These are phyloP conservation scores for Darksidea phi DNA, from an alignment of 495 filamentous ascomycete species.

Conservation along the genomic window DNA sequence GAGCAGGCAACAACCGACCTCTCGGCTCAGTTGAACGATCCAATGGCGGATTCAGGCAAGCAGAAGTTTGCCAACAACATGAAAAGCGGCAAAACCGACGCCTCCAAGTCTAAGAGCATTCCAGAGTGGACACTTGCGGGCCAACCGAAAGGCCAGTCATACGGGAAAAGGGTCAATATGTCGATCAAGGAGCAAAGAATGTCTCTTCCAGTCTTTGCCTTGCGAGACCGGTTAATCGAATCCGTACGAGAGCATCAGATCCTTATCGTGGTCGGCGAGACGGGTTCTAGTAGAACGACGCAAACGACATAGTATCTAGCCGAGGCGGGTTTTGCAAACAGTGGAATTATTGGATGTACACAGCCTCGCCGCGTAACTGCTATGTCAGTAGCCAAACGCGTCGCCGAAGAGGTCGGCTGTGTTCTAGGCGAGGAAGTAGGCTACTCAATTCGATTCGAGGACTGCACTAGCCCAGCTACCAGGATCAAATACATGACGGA, in stretches of 20 bases:
- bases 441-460: conserved; percentile 97
- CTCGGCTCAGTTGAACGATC: conserved; percentile 93
- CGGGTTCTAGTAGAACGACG: conserved; percentile 94
- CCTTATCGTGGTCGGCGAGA: conserved; percentile 95
- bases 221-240: conserved; percentile 82
- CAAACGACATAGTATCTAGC: conserved; percentile 93
- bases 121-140: conserved; percentile 80
- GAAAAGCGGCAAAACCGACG: conserved; percentile 58
- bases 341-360: conserved; percentile 95
- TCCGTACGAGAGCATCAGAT: conserved; percentile 86
- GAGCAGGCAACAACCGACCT: conserved; percentile 75
- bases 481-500: conserved; percentile 99
- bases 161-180: conserved; percentile 86
- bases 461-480: conserved; percentile 83
- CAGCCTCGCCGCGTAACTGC: conserved; percentile 95
- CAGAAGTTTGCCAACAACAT: conserved; percentile 86
- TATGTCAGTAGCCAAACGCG: conserved; percentile 95
- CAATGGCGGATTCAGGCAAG: conserved; percentile 87
- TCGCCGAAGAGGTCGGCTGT: conserved; percentile 94
- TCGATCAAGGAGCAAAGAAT: conserved; percentile 94
- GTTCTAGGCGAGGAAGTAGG: conserved; percentile 88
- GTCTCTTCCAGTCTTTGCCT: conserved; percentile 84
- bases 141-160: too few species aligned
- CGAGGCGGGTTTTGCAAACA: conserved; percentile 83
- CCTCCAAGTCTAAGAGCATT: conserved; percentile 89